Conservation (phyloP, 345 rosid species). For the Ceriops tagal region DNA sequence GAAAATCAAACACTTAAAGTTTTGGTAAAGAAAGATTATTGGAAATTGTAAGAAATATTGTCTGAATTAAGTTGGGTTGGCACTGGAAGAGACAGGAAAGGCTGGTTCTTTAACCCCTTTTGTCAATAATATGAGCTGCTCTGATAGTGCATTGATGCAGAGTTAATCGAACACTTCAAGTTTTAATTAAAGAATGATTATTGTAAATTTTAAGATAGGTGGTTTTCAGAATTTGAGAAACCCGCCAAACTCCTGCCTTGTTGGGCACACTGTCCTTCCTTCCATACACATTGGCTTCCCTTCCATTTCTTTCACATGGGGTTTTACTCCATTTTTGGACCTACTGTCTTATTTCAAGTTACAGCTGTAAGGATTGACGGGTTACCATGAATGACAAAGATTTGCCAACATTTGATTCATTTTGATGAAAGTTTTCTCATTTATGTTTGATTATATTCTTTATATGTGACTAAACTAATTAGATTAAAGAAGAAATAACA, state of each 20-base stretch:
- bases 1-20: neutral
- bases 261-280: conserved; percentile 1
- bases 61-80: neutral
- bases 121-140: conserved; percentile 3
- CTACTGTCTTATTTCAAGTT: neutral
- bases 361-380: conserved; percentile 9
- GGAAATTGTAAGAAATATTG: neutral
- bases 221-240: neutral
- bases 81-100: conserved; percentile 10
- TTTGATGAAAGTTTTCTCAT: no score
- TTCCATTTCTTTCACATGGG: neutral
- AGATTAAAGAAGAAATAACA: neutral
- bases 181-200: conserved; percentile 1
- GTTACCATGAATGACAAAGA: neutral
- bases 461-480: neutral
- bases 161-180: neutral
- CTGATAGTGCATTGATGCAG: neutral
- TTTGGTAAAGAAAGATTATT: neutral
- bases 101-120: neutral
- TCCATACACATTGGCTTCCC: conserved; percentile 4
- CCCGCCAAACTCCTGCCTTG: conserved; percentile 6
- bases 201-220: neutral
- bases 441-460: no score
- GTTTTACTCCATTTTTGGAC: no score
- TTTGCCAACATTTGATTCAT: no score